Conservation (phyloP, 2,329 filamentous ascomycete species). For the Aspergillus sojae region DNA sequence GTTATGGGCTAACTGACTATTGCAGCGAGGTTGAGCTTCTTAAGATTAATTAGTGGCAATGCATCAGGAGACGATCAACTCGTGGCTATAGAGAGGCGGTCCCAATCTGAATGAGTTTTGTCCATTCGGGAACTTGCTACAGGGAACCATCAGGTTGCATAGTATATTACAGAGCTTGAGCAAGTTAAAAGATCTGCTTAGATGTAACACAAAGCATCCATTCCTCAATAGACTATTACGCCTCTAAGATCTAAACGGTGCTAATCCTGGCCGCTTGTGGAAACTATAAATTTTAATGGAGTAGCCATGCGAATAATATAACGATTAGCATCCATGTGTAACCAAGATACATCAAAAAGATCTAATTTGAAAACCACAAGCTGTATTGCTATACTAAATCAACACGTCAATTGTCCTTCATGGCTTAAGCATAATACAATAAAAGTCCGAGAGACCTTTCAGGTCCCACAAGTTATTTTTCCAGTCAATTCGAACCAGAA, state of each 20-base stretch:
- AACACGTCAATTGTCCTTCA: not conserved
- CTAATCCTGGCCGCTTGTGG: too few species aligned
- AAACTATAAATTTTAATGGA: too few species aligned
- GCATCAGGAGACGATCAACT: accelerated
- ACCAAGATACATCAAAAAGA: not conserved
- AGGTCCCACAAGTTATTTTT: not conserved
- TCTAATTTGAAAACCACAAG: not conserved
- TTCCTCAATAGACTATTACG: accelerated
- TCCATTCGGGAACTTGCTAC: accelerated
- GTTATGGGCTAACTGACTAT: not conserved
- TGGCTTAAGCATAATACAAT: not conserved
- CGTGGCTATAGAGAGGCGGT: not conserved
- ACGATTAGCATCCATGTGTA: not conserved
- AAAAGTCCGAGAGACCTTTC: not conserved
- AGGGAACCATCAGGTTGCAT: not conserved
- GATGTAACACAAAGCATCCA: not conserved
- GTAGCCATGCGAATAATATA: not conserved
- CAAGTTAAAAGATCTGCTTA: not conserved
- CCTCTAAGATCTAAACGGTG: too few species aligned
- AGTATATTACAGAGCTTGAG: not conserved
- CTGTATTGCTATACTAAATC: not conserved
- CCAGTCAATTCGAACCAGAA: not conserved
- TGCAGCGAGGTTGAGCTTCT: not conserved
- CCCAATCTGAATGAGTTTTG: too few species aligned
- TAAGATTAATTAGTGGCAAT: not conserved